Evolutionary conservation across 176 grass and related monocot species (phyloP).

Genomic region (Miscanthus lutarioriparius): DNA sequence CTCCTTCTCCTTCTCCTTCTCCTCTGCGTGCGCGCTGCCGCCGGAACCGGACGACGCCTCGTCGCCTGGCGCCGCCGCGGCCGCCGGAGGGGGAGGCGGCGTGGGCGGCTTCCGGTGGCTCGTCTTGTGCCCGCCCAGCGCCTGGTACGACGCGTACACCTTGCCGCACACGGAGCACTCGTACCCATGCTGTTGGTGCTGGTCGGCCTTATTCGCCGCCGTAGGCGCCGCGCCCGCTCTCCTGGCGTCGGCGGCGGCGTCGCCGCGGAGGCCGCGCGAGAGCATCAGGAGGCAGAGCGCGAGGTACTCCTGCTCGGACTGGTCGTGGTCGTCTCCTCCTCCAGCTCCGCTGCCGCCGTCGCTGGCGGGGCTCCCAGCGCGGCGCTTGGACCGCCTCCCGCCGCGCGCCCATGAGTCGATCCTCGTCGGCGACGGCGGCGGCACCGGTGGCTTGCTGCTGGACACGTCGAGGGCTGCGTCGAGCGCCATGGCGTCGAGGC

Average conservation of each 20-base stretch:
- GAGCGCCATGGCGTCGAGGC: conserved; percentile 38
- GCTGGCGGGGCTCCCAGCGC: conserved; percentile 24
- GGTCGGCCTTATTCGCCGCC: neutral
- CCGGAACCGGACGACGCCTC: neutral
- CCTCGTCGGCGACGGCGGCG: conserved; percentile 32
- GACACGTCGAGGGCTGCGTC: conserved; percentile 24
- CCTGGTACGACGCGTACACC: conserved; percentile 76
- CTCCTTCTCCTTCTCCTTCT: neutral
- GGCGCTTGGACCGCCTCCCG: conserved; percentile 44
- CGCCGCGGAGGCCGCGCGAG: conserved; percentile 46
- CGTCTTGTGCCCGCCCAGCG: conserved; percentile 86
- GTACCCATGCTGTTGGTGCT: conserved; percentile 27
- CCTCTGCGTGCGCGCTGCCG: neutral
- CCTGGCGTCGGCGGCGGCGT: neutral
- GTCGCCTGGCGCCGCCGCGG: neutral
- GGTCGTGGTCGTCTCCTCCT: neutral
- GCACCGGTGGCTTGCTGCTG: conserved; percentile 14
- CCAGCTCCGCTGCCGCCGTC: conserved; percentile 1
- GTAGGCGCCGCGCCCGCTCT: neutral
- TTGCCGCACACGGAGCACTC: conserved; percentile 72
- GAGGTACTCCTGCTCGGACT: conserved; percentile 60
- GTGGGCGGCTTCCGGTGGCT: conserved; percentile 58
- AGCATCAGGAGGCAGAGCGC: conserved; percentile 62
- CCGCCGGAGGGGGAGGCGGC: neutral
- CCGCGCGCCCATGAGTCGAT: conserved; percentile 49